A percentile compares a stretch with the other conserved stretches of the same genome.
Conservation (phyloP, 2,329 filamentous ascomycete species). For the Fusarium equiseti region DNA sequence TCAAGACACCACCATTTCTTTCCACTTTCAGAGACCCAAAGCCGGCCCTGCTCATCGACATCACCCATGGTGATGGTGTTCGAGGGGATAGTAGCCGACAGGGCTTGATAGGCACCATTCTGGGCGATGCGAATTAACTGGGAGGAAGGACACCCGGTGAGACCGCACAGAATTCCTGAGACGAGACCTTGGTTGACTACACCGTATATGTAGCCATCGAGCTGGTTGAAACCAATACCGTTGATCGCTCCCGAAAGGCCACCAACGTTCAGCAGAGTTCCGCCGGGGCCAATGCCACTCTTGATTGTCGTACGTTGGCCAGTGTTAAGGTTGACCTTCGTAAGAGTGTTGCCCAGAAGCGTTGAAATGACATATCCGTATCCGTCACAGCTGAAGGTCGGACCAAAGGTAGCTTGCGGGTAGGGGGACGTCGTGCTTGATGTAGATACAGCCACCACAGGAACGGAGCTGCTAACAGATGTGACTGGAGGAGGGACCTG, state of each 20-base stretch:
- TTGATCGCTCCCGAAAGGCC: constrained; percentile 3
- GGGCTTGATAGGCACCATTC: not conserved
- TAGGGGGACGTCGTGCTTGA: not conserved
- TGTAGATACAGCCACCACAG: too few relatives aligned
- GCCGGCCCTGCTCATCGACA: constrained; percentile 2
- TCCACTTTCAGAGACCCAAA: constrained; percentile 10
- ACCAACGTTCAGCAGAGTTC: not conserved
- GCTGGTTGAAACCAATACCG: constrained; percentile 5
- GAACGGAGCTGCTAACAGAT: too few relatives aligned
- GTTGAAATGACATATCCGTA: constrained; percentile 3
- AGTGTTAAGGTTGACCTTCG: constrained; percentile 1
- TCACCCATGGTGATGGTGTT: constrained; percentile 11
- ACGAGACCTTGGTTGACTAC: not conserved
- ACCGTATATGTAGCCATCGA: constrained; percentile 15
- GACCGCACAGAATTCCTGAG: not conserved
- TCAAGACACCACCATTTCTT: constrained; percentile 12
- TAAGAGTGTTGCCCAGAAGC: constrained; percentile 8
- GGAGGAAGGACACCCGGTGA: not conserved
- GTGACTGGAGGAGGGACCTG: constrained; percentile 8
- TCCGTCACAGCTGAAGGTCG: constrained; percentile 2
- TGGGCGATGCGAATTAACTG: constrained; percentile 1
- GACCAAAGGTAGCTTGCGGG: constrained; percentile 1
- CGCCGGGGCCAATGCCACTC: constrained; percentile 2
- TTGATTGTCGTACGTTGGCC: not conserved
- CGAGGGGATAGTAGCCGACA: not conserved